Evolutionary conservation across 495 filamentous ascomycete species (phyloP), one percentile per base, ranked within the genome.

Genomic region (Penicillium paradoxum): DNA sequence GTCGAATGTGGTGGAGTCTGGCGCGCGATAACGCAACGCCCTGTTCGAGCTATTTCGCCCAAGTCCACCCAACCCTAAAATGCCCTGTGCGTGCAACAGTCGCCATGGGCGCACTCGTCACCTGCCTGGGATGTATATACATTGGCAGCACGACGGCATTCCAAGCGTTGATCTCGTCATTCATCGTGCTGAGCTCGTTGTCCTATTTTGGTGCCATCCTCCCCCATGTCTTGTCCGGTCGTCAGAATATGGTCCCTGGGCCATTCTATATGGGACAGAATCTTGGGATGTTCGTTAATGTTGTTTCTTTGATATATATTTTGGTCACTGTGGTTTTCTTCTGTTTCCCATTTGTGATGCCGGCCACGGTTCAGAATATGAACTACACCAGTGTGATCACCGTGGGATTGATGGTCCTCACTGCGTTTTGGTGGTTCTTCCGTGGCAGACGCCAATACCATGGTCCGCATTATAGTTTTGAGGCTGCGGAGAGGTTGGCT

Each of bases 1-100:
- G 85, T 4, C 81, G 88, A 18, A 83, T 84, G 48, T 85, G 84
- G 65, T 92, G 88, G 88, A 81, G 86, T 11, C 78, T 92, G 4
- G 83, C 86, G 5, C 81, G 88, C 11, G 88, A 92, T 55, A 79
- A 84, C 49, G 74, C 73, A 14, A 73, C 65, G 0, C 74, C 74
- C 9, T 72, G 69, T 46, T 50, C 67, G 4, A 50, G 42, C 2
- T 59, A 66, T 22, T 73, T 77, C 51, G 62, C 62, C 18, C 55
- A 65, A 6, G 64, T 77, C 15, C 60, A 68, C 45, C 66, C 43
- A 21, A 72, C 56, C 0, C 72, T 81, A 10, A 76, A 76, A 40
- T 83, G 79, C 48, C 87, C 87, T 1, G 68, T 86, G 8, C 73
- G 77, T 25, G 79, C 87, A 2, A 88, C 84, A 0, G 52, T 61